Conservation (phyloP, 192 early-diverging fungal genomes). For the Umbelopsis isabellina region DNA sequence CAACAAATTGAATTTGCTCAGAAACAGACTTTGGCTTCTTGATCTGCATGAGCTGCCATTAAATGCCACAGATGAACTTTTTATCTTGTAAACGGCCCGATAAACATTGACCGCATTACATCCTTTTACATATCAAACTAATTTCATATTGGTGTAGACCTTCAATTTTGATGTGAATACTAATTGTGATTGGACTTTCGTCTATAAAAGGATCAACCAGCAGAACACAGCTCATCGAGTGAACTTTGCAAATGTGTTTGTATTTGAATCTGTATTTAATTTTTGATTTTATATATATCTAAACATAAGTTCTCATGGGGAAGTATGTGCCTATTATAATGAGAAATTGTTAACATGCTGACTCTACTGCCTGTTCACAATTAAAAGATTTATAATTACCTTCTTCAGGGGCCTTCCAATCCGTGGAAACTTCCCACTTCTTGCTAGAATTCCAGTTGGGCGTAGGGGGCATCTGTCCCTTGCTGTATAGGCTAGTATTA, state of each 20-base stretch:
- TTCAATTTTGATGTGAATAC: too few relatives aligned
- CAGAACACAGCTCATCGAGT: too few relatives aligned
- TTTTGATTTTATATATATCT: constrained; percentile 17
- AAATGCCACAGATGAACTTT: too few relatives aligned
- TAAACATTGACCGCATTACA: too few relatives aligned
- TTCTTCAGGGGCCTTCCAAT: constrained; percentile 38
- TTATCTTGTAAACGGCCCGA: too few relatives aligned
- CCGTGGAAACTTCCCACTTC: constrained; percentile 40
- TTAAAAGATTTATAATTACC: constrained; percentile 22
- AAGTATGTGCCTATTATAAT: constrained; percentile 40
- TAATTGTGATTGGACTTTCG: too few relatives aligned
- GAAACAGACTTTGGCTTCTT: too few relatives aligned
- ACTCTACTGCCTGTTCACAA: not conserved
- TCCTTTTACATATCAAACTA: too few relatives aligned
- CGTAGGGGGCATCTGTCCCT: constrained; percentile 23
- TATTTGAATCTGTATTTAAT: constrained; percentile 3
- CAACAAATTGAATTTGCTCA: too few relatives aligned
- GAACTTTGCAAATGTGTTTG: not conserved
- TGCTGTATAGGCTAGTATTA: constrained; percentile 30
- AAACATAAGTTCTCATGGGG: constrained; percentile 31
- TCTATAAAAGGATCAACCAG: too few relatives aligned
- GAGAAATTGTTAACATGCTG: not conserved
- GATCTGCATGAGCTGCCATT: too few relatives aligned
- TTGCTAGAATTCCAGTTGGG: constrained; percentile 35
- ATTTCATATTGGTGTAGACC: too few relatives aligned